Evolutionary conservation across 2,329 filamentous ascomycete genomes (phyloP).

Genomic region (Stemphylium lycopersici): DNA sequence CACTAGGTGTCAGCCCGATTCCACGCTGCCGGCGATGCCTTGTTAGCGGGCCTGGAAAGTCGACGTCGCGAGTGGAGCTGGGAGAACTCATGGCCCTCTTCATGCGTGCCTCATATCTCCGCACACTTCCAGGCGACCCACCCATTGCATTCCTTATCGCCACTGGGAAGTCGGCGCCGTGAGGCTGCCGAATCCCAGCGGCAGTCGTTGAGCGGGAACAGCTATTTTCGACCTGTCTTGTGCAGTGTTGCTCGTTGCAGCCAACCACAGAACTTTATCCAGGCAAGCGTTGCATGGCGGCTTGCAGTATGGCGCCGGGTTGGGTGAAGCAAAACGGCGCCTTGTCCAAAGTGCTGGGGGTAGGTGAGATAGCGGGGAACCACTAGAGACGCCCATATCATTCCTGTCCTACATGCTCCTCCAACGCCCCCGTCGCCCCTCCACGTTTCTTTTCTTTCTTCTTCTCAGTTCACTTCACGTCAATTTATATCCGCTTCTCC

Average conservation of each 20-base stretch:
- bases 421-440: slow-evolving; percentile 26
- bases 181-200: slow-evolving; percentile 12
- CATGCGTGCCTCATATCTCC: slow-evolving; percentile 4
- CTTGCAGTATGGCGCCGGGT: slow-evolving; percentile 35
- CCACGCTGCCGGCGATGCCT: slow-evolving; percentile 30
- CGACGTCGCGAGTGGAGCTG: neutral
- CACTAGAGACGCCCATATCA: slow-evolving; percentile 36
- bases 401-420: slow-evolving; percentile 40
- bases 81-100: neutral
- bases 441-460: slow-evolving; percentile 24
- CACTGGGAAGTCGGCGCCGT: slow-evolving; percentile 11
- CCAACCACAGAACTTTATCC: slow-evolving; percentile 29
- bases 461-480: slow-evolving; percentile 16
- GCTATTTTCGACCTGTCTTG: slow-evolving; percentile 14
- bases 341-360: slow-evolving; percentile 31
- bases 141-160: slow-evolving; percentile 19
- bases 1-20: slow-evolving; percentile 33
- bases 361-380: slow-evolving; percentile 36
- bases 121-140: slow-evolving; percentile 11
- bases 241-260: slow-evolving; percentile 16
- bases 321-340: slow-evolving; percentile 38
- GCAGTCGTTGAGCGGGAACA: slow-evolving; percentile 7
- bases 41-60: neutral
- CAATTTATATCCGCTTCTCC: neutral
- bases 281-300: slow-evolving; percentile 36